Base-by-base conservation (phyloP, 495 filamentous ascomycete species). In the Podospora appendiculata region DNA sequence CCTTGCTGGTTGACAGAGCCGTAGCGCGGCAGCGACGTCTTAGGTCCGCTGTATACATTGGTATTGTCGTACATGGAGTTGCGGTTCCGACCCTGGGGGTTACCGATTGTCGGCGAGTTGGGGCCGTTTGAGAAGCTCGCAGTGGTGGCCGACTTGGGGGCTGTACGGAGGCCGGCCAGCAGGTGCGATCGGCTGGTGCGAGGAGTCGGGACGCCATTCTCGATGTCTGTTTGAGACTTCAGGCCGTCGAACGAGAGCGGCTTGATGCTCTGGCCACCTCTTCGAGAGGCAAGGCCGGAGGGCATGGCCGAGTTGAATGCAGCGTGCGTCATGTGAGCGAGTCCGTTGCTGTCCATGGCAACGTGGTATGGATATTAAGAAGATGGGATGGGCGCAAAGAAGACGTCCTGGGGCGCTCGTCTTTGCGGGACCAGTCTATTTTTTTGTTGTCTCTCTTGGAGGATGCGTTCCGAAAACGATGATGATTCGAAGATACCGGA, bases 291-390 rank as follows among this genome's bases (percentile, higher is more conserved):
- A 64, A 95, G 86, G 55, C 87, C 87, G 56, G 87, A 85, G 56
- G 89, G 84, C 67, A 86, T 82, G 68, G 79, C 75, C 68, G 80
- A 78, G 64, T 81, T 74, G 66, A 82, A 86, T 68, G 79, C 80
- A 74, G 87, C 86, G 80, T 92, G 94, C 70, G 89, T 86, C 94
- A 98, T 97, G 79, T 95, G 93, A 90, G 92, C 86, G 79, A 96
- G 89, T 90, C 90, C 90, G 81, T 91, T 93, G 81, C 91, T 83
- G 90, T 95, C 86, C 83, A 95, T 93, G 38, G 40, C 45, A n/a
- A 34, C 14, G 25, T 43, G 33, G 62, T 65, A 57, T 58, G 48
- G 48, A 60, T 60, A 52, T 64, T 58, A 47, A 55, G 57, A 49
- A 55, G 54, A 48, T 50, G 16, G 16, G 7, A 55, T 48, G 45